Conservation (phyloP, 2,329 filamentous ascomycete species). For the Penicillium sp. region DNA sequence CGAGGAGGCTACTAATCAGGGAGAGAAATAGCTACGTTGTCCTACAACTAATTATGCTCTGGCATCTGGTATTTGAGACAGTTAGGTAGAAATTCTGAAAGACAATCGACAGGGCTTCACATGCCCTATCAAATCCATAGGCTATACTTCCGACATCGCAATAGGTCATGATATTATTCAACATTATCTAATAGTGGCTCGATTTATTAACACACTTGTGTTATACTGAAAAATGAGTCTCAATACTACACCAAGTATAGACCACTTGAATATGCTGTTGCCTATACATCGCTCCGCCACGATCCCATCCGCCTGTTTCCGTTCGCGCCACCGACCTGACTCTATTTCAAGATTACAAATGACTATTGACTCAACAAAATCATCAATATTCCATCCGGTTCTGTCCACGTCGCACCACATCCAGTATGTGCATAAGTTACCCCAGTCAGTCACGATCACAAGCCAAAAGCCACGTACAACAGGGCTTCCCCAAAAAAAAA, state of each 20-base stretch:
- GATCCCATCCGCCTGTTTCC: background rate
- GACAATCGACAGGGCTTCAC: background rate
- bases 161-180: background rate
- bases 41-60: too few relatives aligned
- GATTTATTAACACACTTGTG: background rate
- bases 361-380: background rate
- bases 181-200: background rate
- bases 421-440: background rate
- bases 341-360: background rate
- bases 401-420: background rate
- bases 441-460: background rate
- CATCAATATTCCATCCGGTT: background rate
- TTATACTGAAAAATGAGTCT: background rate
- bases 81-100: too few relatives aligned
- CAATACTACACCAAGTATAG: background rate
- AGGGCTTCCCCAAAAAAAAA: background rate
- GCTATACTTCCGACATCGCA: background rate
- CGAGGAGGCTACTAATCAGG: too few relatives aligned
- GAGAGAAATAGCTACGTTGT: too few relatives aligned
- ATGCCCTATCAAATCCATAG: too few relatives aligned
- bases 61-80: background rate
- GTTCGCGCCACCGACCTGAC: background rate
- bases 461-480: slow-evolving; percentile 6
- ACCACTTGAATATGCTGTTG: background rate
- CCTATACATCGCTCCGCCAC: background rate